Evolutionary conservation across 352 stramenopile species (phyloP).

Genomic region (Saprolegnia parasitica): DNA sequence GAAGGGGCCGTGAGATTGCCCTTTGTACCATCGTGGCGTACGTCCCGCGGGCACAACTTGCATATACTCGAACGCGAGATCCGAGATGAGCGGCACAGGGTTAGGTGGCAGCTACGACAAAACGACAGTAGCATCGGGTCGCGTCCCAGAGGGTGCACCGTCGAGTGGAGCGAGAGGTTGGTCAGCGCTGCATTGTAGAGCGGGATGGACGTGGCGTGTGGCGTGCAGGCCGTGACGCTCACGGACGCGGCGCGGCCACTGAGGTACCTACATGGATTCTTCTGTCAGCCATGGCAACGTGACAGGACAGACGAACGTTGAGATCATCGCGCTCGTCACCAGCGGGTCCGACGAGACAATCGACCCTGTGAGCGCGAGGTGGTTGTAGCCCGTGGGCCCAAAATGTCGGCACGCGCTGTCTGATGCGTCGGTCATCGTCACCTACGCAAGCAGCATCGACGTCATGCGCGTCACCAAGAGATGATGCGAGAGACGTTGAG

Average conservation of each 20-base stretch:
- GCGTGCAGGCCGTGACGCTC: slow-evolving; percentile 6
- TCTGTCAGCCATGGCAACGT: background rate
- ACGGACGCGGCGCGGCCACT: background rate
- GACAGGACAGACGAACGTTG: background rate
- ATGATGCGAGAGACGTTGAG: background rate
- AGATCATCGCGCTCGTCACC: slow-evolving; percentile 20
- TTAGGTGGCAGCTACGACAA: slow-evolving; percentile 17
- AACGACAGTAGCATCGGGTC: background rate
- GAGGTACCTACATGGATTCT: slow-evolving; percentile 6
- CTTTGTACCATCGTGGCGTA: background rate
- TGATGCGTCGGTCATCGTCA: slow-evolving; percentile 11
- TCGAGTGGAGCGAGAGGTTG: slow-evolving; percentile 13
- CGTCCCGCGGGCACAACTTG: background rate
- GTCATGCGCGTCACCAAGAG: background rate
- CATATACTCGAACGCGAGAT: slow-evolving; percentile 17
- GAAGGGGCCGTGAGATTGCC: background rate
- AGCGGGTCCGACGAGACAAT: slow-evolving; percentile 17
- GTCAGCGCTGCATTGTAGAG: slow-evolving; percentile 20
- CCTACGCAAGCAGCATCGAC: background rate
- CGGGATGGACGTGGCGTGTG: slow-evolving; percentile 16
- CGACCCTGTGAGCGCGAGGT: background rate
- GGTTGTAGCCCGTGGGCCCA: slow-evolving; percentile 20
- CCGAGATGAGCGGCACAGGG: slow-evolving; percentile 16
- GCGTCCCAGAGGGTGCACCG: background rate
- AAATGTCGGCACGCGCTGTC: background rate